Evolutionary conservation across 1,139 yeast species (phyloP).

Genomic region (Yamadazyma blattariae): DNA sequence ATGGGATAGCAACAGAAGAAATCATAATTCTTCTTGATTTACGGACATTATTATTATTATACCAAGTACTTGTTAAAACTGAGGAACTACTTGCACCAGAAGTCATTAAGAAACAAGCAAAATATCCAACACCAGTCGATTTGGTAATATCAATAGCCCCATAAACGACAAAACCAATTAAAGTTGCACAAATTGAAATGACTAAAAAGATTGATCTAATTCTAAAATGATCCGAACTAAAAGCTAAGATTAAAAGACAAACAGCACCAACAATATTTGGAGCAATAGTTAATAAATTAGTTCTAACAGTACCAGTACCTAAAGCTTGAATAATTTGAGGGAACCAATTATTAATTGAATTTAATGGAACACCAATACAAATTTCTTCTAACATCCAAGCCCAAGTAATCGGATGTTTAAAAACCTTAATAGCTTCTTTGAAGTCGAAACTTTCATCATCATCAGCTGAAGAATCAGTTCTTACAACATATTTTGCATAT

Average conservation of each 20-base stretch:
- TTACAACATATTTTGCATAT: constrained; percentile 24
- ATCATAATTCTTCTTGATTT: constrained; percentile 32
- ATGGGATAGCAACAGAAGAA: constrained; percentile 28
- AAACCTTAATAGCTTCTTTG: constrained; percentile 26
- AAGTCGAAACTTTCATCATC: constrained; percentile 19
- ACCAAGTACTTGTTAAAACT: constrained; percentile 50
- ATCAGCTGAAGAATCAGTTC: constrained; percentile 26
- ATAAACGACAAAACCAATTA: constrained; percentile 44
- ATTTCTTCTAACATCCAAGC: constrained; percentile 38
- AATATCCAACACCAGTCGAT: constrained; percentile 39
- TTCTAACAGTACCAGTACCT: constrained; percentile 27
- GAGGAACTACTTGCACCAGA: constrained; percentile 32
- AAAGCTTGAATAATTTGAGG: constrained; percentile 30
- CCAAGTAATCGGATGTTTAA: constrained; percentile 24
- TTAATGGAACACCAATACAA: constrained; percentile 46
- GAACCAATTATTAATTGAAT: constrained; percentile 48
- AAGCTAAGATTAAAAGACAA: constrained; percentile 20
- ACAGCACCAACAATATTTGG: constrained; percentile 32
- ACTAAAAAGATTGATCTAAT: constrained; percentile 35
- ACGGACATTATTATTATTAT: constrained; percentile 48
- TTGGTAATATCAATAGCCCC: constrained; percentile 39
- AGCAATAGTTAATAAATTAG: constrained; percentile 29
- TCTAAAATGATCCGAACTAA: constrained; percentile 22
- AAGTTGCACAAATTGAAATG: constrained; percentile 32
- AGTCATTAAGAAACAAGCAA: constrained; percentile 34